These are phyloP conservation scores for Colletotrichum tamarilloi DNA, from an alignment of 2,329 filamentous ascomycete genomes.

Conservation along the genomic window DNA sequence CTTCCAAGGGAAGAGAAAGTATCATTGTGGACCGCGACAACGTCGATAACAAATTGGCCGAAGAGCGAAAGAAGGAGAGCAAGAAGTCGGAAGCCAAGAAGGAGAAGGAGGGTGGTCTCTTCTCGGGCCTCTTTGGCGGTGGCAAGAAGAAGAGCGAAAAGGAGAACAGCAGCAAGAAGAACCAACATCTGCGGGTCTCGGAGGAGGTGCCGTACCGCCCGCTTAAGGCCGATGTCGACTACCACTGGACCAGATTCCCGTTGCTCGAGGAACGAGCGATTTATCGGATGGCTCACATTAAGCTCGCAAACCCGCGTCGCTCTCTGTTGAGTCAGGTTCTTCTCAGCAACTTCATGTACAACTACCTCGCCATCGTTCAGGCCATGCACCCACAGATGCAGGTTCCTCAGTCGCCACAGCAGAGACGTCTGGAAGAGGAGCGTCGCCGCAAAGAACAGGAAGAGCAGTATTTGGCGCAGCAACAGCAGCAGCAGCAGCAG, in stretches of 20 bases:
- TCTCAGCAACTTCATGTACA: constrained; percentile 99
- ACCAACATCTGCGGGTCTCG: constrained; percentile 78
- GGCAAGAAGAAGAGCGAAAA: constrained; percentile 88
- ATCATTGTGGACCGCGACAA: constrained; percentile 84
- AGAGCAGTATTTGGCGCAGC: constrained; percentile 59
- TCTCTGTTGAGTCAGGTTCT: constrained; percentile 94
- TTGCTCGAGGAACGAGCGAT: constrained; percentile 97
- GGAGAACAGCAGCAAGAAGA: constrained; percentile 80
- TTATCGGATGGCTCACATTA: constrained; percentile 98
- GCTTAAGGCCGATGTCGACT: constrained; percentile 89
- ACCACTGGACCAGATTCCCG: constrained; percentile 94
- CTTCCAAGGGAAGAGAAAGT: constrained; percentile 80
- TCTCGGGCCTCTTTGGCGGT: constrained; percentile 92
- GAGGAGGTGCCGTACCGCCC: constrained; percentile 80
- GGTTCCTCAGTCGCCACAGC: constrained; percentile 84
- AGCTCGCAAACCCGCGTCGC: constrained; percentile 95
- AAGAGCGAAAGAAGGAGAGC: constrained; percentile 85
- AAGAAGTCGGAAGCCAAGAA: constrained; percentile 86
- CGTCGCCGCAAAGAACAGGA: constrained; percentile 61
- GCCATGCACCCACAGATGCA: constrained; percentile 98
- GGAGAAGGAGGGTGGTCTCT: constrained; percentile 92
- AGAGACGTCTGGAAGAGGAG: constrained; percentile 70
- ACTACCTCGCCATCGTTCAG: constrained; percentile 97
- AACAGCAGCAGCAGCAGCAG: constrained; percentile 55
- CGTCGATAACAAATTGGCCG: constrained; percentile 77